Evolutionary conservation across 805 yeast species (phyloP).

Genomic region (Metschnikowia arizonensis): DNA sequence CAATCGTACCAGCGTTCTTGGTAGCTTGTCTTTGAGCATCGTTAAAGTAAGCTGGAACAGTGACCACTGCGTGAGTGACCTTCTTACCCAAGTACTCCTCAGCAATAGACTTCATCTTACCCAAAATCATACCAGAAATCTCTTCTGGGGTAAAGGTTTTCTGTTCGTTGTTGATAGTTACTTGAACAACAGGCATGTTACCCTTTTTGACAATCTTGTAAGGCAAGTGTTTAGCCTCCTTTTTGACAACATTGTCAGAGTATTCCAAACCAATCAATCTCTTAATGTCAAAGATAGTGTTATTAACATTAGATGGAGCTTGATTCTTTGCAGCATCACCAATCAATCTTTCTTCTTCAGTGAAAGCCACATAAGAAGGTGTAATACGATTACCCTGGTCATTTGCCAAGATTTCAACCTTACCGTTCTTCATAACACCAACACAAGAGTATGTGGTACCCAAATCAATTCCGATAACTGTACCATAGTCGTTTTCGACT

Average conservation of each 20-base stretch:
- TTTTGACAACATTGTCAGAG: conserved; percentile 18
- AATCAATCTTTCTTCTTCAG: conserved; percentile 86
- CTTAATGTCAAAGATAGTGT: conserved; percentile 90
- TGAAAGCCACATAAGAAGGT: conserved; percentile 93
- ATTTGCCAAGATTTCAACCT: conserved; percentile 93
- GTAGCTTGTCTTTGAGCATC: conserved; percentile 24
- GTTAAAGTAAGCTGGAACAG: conserved; percentile 22
- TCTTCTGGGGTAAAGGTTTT: conserved; percentile 92
- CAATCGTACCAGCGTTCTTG: conserved; percentile 22
- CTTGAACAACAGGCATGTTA: conserved; percentile 78
- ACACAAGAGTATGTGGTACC: conserved; percentile 96
- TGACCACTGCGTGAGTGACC: conserved; percentile 22
- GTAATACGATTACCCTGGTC: conserved; percentile 99
- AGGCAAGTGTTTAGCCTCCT: conserved; percentile 87
- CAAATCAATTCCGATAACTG: conserved; percentile 92
- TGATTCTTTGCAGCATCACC: conserved; percentile 98
- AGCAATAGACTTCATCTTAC: conserved; percentile 64
- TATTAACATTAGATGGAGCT: conserved; percentile 88
- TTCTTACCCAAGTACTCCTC: conserved; percentile 22
- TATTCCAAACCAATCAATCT: conserved; percentile 87
- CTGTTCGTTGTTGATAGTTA: conserved; percentile 78
- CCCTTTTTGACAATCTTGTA: conserved; percentile 70
- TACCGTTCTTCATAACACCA: conserved; percentile 87
- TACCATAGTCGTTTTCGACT: conserved; percentile 43
- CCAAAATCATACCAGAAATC: conserved; percentile 86